These are phyloP conservation scores for Diplodia seriata DNA, from an alignment of 2,329 filamentous ascomycete species.

Conservation along the genomic window DNA sequence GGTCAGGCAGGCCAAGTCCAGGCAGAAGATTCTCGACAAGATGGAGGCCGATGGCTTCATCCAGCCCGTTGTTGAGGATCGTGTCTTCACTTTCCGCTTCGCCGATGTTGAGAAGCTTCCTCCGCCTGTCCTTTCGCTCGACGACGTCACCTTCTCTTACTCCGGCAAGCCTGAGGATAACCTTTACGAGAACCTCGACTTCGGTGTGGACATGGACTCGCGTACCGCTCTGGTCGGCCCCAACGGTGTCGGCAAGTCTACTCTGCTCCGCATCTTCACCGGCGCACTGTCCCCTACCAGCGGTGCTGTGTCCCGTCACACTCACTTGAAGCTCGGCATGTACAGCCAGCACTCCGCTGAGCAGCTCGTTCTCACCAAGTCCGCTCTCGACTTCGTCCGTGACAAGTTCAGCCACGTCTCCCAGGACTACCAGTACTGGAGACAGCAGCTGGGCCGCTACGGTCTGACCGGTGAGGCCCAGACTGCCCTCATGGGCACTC, in stretches of 20 bases:
- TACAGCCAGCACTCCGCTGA: conserved; percentile 99
- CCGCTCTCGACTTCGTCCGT: conserved; percentile 93
- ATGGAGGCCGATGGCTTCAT: conserved; percentile 99
- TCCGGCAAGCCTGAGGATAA: conserved; percentile 88
- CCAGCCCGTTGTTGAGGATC: conserved; percentile 83
- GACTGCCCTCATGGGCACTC: conserved; percentile 95
- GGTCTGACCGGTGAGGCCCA: conserved; percentile 92
- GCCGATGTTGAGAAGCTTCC: conserved; percentile 99
- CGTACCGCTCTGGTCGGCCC: conserved; percentile 95
- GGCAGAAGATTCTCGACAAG: conserved; percentile 99
- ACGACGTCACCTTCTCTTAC: conserved; percentile 98
- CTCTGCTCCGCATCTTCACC: conserved; percentile 93
- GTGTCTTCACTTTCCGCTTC: conserved; percentile 96
- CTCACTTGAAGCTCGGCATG: conserved; percentile 96
- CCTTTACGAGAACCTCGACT: conserved; percentile 93
- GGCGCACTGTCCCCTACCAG: conserved; percentile 86
- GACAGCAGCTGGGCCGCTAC: conserved; percentile 94
- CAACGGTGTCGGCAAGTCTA: conserved; percentile 99
- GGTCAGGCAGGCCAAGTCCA: conserved; percentile 97
- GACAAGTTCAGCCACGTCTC: conserved; percentile 90
- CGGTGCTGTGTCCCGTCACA: conserved; percentile 87
- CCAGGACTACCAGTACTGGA: conserved; percentile 99
- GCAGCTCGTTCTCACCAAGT: conserved; percentile 98
- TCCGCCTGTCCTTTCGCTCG: conserved; percentile 93
- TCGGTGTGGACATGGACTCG: conserved; percentile 99